Percentiles rank a stretch among this genome's conserved stretches.
Conservation (phyloP, 192 early-diverging fungal species). For the Dissophora globulifera region DNA sequence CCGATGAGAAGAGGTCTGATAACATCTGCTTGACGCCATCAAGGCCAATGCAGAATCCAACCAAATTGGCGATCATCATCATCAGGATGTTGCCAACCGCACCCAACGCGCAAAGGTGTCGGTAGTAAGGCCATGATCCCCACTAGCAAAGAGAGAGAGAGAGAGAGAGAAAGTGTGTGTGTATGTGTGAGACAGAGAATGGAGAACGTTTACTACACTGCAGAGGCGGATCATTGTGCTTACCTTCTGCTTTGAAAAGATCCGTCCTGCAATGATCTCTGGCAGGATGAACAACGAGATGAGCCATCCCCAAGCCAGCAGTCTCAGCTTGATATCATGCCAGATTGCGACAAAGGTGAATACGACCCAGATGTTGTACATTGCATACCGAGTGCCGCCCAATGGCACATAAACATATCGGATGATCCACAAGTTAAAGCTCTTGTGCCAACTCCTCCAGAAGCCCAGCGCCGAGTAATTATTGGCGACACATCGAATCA, state of each 20-base stretch:
- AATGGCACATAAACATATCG: constrained; percentile 94
- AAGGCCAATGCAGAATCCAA: constrained; percentile 92
- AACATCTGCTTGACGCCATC: constrained; percentile 86
- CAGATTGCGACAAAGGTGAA: constrained; percentile 99
- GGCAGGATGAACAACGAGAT: constrained; percentile 90
- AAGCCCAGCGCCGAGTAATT: constrained; percentile 94
- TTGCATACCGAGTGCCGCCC: constrained; percentile 78
- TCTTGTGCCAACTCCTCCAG: constrained; percentile 97
- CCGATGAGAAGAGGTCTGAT: constrained; percentile 60
- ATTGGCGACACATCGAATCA: constrained; percentile 96
- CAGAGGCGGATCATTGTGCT: constrained; percentile 9
- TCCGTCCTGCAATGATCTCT: constrained; percentile 72
- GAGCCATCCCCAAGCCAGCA: constrained; percentile 94
- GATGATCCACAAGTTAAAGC: constrained; percentile 91
- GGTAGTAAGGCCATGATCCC: constrained; percentile 68
- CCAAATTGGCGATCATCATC: constrained; percentile 96
- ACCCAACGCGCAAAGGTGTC: constrained; percentile 83
- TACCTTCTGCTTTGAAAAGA: constrained; percentile 69
- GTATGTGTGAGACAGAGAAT: too few species aligned
- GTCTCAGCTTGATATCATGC: constrained; percentile 92
- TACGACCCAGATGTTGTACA: constrained; percentile 84
- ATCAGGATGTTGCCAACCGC: constrained; percentile 86
- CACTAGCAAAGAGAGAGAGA: constrained; percentile 49
- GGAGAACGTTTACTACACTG: too few species aligned
- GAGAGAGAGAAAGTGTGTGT: too few species aligned